Base-by-base conservation (phyloP, 768 basidiomycete genomes). In the Xerocomellus amylosporus region DNA sequence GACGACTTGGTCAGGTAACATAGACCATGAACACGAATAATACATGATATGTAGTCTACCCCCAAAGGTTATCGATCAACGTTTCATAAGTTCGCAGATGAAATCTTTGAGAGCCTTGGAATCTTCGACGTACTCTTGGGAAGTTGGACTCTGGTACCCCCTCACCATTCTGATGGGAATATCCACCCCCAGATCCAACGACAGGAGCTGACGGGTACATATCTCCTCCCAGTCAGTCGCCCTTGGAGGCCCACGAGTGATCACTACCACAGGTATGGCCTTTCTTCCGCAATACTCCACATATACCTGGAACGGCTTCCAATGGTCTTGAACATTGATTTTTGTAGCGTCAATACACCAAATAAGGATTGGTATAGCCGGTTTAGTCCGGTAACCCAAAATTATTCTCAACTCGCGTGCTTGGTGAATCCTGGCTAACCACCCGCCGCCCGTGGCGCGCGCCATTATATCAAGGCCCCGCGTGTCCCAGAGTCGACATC, bases 261-360 rank as follows among this genome's bases (percentile, higher is more conserved):
- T 33, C 36, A 61, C 66, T 19, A 67, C 37, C 36, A 51, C 56
- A 2, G 65, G 67, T 43, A 49, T 40, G 20, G 59, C 67, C 28
- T 39, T 64, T 50, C 15, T 55, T 5, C 47, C 58, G 49, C 64
- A 67, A 26, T 64, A 67, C 1, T 63, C 64, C 55, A 58, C 46
- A 17, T 66, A 68, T 19, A 66, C 61, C 52, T 48, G 55, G 38
- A 66, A 66, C 20, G 50, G 56, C 7, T 58, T 34, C 64, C 66
- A 66, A 3, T 60, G 66, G 7, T 22, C 17, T 2, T 30, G 10
- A 4, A 57, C 49, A 1, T 45, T 56, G 30, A 68, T 26, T 26
- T 66, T 65, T 28, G 55, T 14, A 49, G 66, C 65, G 19, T 58
- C 38, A 17, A 68, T 61, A 45, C 65, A 67, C 65, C 65, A 67